A percentile compares a stretch with the other conserved stretches of the same genome.
phyloP scores from a whole-genome alignment of 176 grass and related monocot species.

The Oryza brachyantha region DNA sequence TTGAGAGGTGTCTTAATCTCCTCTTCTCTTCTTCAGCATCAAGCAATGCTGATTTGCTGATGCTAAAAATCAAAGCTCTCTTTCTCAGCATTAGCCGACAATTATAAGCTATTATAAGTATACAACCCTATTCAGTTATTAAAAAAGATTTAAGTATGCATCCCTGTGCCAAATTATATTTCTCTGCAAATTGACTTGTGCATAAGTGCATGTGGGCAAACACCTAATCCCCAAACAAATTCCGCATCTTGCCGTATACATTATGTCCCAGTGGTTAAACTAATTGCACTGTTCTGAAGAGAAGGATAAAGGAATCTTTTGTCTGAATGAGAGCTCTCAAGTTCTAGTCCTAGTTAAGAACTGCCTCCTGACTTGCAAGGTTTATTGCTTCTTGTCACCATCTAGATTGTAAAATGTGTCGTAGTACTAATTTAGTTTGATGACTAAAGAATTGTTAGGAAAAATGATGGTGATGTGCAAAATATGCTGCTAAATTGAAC shows the following conservation, averaged over 20 bases:
- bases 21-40: conserved; percentile 15
- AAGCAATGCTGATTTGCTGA: conserved; percentile 43
- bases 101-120: conserved; percentile 28
- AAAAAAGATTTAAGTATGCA: background rate
- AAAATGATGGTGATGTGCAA: conserved; percentile 30
- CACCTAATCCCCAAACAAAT: conserved; percentile 45
- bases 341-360: conserved; percentile 2
- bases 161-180: conserved; percentile 5
- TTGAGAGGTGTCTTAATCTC: conserved; percentile 37
- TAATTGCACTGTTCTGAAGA: conserved; percentile 21
- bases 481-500: conserved; percentile 23
- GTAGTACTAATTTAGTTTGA: background rate
- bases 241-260: conserved; percentile 42
- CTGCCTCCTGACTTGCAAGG: conserved; percentile 6
- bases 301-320: conserved; percentile 43
- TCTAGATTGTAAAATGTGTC: conserved; percentile 10
- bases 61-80: conserved; percentile 9
- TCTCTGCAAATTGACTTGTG: conserved; percentile 43
- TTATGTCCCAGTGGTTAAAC: conserved; percentile 29
- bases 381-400: conserved; percentile 24
- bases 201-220: conserved; percentile 50
- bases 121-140: background rate
- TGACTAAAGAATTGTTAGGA: conserved; percentile 22
- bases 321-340: conserved; percentile 11
- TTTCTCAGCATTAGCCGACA: conserved; percentile 32